A percentile compares a stretch with the other conserved stretches of the same genome.
phyloP scores from a whole-genome alignment of 106 monocot species.

The Iris macrosiphon region DNA sequence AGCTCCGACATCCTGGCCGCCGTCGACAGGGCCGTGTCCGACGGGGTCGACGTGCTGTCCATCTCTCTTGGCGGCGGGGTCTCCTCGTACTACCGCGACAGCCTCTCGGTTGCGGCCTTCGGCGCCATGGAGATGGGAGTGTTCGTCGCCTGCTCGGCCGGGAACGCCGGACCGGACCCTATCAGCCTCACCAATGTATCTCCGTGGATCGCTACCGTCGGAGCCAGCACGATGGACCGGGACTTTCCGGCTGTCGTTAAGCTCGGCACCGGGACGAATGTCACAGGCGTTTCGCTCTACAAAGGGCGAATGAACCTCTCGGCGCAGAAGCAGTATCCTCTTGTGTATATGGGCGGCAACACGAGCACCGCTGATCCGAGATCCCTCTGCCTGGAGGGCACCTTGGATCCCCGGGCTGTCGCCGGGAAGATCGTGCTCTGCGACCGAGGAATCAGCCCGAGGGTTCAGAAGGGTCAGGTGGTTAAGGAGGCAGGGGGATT shows the following conservation, averaged over 20 bases:
- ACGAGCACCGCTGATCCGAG: constrained; percentile 41
- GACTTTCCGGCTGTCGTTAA: constrained; percentile 59
- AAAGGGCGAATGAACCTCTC: constrained; percentile 37
- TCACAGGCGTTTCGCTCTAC: constrained; percentile 79
- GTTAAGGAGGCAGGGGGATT: constrained; percentile 80
- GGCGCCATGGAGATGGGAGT: constrained; percentile 89
- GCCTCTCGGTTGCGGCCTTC: constrained; percentile 59
- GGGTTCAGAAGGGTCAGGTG: constrained; percentile 84
- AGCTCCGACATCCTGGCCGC: constrained; percentile 86
- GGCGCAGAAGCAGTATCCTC: constrained; percentile 36
- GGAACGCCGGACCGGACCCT: constrained; percentile 78
- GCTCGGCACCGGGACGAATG: constrained; percentile 44
- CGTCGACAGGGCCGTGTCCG: constrained; percentile 66
- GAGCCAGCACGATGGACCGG: constrained; percentile 82
- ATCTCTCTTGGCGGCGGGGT: constrained; percentile 90
- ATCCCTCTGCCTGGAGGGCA: constrained; percentile 70
- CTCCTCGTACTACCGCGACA: constrained; percentile 65
- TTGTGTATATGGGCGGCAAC: constrained; percentile 61
- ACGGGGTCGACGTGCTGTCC: constrained; percentile 84
- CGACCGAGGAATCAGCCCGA: constrained; percentile 72
- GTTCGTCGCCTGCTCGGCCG: constrained; percentile 84
- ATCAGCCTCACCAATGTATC: constrained; percentile 72
- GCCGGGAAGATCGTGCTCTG: constrained; percentile 83
- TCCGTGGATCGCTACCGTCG: constrained; percentile 82
- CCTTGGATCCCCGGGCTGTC: constrained; percentile 50